Conservation (phyloP, 345 rosid genomes). For the Anastatica hierochuntica region DNA sequence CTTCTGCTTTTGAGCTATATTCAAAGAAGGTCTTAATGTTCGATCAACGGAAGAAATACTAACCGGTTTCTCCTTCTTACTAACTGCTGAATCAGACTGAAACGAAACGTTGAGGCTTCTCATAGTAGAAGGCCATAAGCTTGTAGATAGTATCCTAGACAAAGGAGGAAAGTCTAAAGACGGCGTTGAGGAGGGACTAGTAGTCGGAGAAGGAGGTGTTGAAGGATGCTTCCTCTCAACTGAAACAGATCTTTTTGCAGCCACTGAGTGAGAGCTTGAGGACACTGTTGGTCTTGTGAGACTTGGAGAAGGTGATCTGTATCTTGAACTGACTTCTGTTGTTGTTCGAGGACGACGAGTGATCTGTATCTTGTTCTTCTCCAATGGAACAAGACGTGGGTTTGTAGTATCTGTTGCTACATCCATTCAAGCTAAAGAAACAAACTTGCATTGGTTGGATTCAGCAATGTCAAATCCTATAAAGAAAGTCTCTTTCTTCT, state of each 20-base stretch:
- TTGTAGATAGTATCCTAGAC: slow-evolving; percentile 51
- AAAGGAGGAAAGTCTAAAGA: slow-evolving; percentile 40
- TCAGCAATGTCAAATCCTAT: too few relatives aligned
- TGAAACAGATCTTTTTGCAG: slow-evolving; percentile 68
- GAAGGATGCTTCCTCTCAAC: slow-evolving; percentile 89
- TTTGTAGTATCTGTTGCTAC: slow-evolving; percentile 48
- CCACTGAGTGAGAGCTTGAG: slow-evolving; percentile 38
- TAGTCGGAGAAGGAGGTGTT: slow-evolving; percentile 54
- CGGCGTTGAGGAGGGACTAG: slow-evolving; percentile 63
- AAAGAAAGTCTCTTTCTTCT: too few relatives aligned
- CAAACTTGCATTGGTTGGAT: slow-evolving; percentile 55
- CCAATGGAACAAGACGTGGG: slow-evolving; percentile 55
- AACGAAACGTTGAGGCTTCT: slow-evolving; percentile 91
- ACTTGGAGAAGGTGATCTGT: slow-evolving; percentile 73
- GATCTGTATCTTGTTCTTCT: slow-evolving; percentile 84
- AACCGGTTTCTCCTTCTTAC: slow-evolving; percentile 75
- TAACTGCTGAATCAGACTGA: slow-evolving; percentile 73
- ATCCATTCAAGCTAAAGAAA: slow-evolving; percentile 61
- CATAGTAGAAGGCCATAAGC: slow-evolving; percentile 99
- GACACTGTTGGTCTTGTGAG: slow-evolving; percentile 44
- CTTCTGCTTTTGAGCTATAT: slow-evolving; percentile 58
- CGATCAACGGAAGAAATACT: slow-evolving; percentile 51
- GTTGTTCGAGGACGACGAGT: slow-evolving; percentile 45
- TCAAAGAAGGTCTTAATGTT: slow-evolving; percentile 73
- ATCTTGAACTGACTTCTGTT: too few relatives aligned